Percentiles rank a stretch among this genome's conserved stretches.
phyloP scores from a whole-genome alignment of 345 rosid species.

The Brassica juncea region DNA sequence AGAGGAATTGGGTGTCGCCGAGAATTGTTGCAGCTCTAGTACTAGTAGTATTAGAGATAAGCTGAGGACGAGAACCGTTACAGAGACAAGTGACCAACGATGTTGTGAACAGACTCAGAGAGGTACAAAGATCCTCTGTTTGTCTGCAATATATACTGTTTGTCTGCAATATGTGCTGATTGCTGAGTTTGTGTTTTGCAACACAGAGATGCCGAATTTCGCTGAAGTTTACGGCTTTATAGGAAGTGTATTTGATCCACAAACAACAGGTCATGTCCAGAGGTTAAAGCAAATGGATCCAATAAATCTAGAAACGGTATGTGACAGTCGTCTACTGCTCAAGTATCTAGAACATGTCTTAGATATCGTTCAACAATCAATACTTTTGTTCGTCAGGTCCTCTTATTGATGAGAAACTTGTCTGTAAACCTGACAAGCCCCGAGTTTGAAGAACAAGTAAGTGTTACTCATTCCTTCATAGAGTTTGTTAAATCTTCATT shows the following conservation, averaged over 20 bases:
- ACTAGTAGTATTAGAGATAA: constrained; percentile 47
- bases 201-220: constrained; percentile 87
- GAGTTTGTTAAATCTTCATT: background rate
- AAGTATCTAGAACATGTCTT: no score
- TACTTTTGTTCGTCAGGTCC: constrained; percentile 45
- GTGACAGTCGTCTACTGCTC: constrained; percentile 4
- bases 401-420: constrained; percentile 84
- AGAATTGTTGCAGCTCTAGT: constrained; percentile 42
- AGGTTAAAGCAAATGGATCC: constrained; percentile 88
- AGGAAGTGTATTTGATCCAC: constrained; percentile 86
- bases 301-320: constrained; percentile 75
- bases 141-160: background rate
- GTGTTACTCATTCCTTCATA: constrained; percentile 23
- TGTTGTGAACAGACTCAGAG: constrained; percentile 50
- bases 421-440: constrained; percentile 67
- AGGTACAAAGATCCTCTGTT: constrained; percentile 40
- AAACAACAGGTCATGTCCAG: constrained; percentile 59
- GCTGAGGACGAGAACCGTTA: constrained; percentile 36
- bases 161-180: background rate
- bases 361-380: no score
- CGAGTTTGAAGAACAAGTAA: constrained; percentile 77
- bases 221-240: constrained; percentile 87
- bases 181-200: constrained; percentile 1
- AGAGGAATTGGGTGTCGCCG: constrained; percentile 27
- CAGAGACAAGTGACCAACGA: constrained; percentile 48